These are phyloP conservation scores for Discostella pseudostelligera DNA, from an alignment of 108 stramenopile genomes.

Conservation along the genomic window DNA sequence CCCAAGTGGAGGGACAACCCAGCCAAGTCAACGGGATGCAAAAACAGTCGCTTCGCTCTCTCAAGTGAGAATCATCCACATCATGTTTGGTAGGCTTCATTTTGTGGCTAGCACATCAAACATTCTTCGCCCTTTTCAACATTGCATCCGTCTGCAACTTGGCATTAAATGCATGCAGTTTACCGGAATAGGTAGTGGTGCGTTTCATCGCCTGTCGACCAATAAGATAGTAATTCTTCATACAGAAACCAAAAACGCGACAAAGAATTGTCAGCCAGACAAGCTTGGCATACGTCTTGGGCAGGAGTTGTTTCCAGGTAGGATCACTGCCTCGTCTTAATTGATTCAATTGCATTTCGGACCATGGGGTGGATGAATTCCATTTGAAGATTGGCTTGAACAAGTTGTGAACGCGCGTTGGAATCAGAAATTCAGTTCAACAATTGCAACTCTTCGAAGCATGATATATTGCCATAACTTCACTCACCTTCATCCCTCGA, in stretches of 20 bases:
- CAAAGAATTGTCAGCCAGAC: conserved; percentile 79
- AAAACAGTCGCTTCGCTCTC: too few relatives aligned
- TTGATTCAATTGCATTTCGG: conserved; percentile 89
- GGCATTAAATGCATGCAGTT: conserved; percentile 79
- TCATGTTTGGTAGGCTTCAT: too few relatives aligned
- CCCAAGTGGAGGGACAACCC: too few relatives aligned
- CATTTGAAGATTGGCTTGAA: conserved; percentile 86
- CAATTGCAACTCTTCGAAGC: not conserved
- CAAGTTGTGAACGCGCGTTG: not conserved
- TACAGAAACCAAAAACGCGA: conserved; percentile 78
- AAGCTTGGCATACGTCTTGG: conserved; percentile 73
- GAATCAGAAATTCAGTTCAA: not conserved
- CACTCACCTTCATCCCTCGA: conserved; percentile 79
- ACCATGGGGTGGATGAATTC: conserved; percentile 91
- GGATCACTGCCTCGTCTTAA: conserved; percentile 40
- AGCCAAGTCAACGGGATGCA: too few relatives aligned
- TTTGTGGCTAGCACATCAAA: too few relatives aligned
- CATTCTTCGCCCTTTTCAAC: conserved; percentile 50
- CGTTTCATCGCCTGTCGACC: conserved; percentile 84
- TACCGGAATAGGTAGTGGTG: conserved; percentile 84
- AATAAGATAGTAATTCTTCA: conserved; percentile 87
- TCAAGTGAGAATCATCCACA: too few relatives aligned
- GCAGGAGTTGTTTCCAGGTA: conserved; percentile 52
- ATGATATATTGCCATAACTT: not conserved
- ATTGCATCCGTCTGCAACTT: conserved; percentile 72